A percentile compares a stretch with the other conserved stretches of the same genome.
Conservation (phyloP, 73 alveolate species). For the Blepharisma stoltei region DNA sequence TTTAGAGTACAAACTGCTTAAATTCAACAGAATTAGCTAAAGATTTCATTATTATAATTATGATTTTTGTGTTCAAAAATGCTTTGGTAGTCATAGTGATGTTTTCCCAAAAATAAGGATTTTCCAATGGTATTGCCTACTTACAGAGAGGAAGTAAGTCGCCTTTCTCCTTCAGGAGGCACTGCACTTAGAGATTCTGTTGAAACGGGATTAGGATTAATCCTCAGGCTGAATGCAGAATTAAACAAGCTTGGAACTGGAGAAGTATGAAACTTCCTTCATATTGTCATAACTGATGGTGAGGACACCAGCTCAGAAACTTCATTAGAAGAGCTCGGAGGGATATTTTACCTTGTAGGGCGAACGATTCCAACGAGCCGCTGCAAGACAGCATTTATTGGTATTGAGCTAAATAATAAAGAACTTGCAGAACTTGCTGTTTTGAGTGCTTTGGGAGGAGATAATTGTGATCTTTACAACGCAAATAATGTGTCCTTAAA, state of each 20-base stretch:
- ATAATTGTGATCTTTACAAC: not conserved
- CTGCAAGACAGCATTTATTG: conserved; percentile 1
- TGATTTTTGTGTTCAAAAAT: no score
- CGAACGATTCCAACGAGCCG: not conserved
- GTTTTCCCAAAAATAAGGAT: no score
- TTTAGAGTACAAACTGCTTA: no score
- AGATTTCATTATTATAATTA: no score
- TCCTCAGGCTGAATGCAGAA: not conserved
- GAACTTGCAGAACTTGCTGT: conserved; percentile 6
- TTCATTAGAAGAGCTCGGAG: not conserved
- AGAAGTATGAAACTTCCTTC: not conserved
- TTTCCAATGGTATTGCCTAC: no score
- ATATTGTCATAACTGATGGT: conserved; percentile 27
- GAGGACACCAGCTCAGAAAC: conserved; percentile 3
- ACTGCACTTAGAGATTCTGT: conserved; percentile 5
- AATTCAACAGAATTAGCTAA: no score
- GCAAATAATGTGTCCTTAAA: conserved; percentile 1
- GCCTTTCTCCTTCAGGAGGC: not conserved
- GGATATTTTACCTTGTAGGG: not conserved
- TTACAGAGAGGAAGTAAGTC: not conserved
- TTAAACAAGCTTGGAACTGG: not conserved
- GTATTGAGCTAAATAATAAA: not conserved
- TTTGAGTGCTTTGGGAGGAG: conserved; percentile 3
- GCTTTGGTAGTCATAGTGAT: no score
- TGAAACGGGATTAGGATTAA: not conserved